A percentile compares a stretch with the other conserved stretches of the same genome.
Evolutionary conservation across 148 eudicot genomes (phyloP).

Genomic region (Amaranthus cruentus): DNA sequence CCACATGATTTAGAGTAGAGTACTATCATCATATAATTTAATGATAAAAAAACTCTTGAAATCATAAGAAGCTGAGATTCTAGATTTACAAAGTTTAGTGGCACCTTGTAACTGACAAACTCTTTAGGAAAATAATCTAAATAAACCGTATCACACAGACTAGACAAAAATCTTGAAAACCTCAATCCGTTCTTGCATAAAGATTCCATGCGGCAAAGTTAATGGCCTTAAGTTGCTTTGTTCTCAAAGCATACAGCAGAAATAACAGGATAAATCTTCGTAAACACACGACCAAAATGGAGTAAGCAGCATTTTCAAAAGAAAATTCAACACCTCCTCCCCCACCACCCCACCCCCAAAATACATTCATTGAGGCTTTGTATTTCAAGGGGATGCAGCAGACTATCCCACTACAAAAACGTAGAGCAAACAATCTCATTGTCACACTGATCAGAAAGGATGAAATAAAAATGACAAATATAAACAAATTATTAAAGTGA

Average conservation of each 20-base stretch:
- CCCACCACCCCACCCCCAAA: not conserved
- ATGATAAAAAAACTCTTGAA: not conserved
- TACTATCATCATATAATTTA: not conserved
- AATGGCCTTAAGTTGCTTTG: not conserved
- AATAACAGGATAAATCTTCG: not conserved
- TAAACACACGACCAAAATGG: not conserved
- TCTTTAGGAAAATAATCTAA: not conserved
- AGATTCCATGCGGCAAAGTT: not conserved
- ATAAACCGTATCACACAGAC: not conserved
- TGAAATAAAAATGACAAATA: not conserved
- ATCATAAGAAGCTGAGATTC: not conserved
- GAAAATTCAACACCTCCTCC: not conserved
- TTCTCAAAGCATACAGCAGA: not conserved
- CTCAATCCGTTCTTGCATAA: no score
- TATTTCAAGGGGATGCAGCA: not conserved
- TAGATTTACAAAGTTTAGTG: not conserved
- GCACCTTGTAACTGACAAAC: not conserved
- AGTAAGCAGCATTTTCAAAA: not conserved
- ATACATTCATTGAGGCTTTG: not conserved
- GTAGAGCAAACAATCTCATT: not conserved
- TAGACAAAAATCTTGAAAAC: not conserved
- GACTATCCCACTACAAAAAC: not conserved
- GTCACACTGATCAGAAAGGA: not conserved
- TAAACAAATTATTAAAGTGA: not conserved
- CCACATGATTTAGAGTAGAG: not conserved